Base-by-base conservation (phyloP, 2,329 filamentous ascomycete genomes). In the Lachnellula hyalina region DNA sequence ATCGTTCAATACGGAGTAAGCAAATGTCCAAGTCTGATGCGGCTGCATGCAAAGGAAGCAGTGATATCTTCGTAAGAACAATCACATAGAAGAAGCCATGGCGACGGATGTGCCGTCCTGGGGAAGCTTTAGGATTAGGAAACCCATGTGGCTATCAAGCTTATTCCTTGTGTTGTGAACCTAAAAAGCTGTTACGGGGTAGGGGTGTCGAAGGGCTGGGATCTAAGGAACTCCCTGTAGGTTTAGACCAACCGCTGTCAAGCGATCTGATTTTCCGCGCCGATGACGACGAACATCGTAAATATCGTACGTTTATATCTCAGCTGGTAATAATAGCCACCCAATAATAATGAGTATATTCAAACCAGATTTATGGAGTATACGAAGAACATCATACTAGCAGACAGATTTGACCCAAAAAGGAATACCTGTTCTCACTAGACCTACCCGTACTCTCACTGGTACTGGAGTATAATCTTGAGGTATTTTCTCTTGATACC, bases 101-200 rank as follows among this genome's bases (percentile, higher is more conserved):
- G 19, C 41, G n/a, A 40, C 50, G 21, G 11, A 23, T 38, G 17
- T 36, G 36, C 41, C 32, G 28, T 23, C 34, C 49, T 42, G 54
- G 56, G 58, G 51, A 51, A 55, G 35, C 47, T 58, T 44, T 19
- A 14, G 41, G 19, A 49, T 35, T 19, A 15, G 50, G 36, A 36
- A 15, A 45, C 35, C 56, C 57, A 59, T 61, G 57, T 64, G 61
- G 56, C 47, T 40, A 54, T 57, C 57, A 63, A 58, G 52, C 56
- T 58, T 61, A 38, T 62, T 54, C 60, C 61, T 59, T 61, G 61
- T 34, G 38, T 12, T 28, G 49, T 42, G 52, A 47, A 49, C 44
- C 49, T 36, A 35, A 40, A 23, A 41, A 51, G 44, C 52, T 54
- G 52, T 44, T n/a, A 45, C 25, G 45, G 38, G 34, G 19, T 38